Evolutionary conservation across 345 rosid species (phyloP), one percentile per base, ranked within the genome.

Genomic region (Corchorus capsularis): DNA sequence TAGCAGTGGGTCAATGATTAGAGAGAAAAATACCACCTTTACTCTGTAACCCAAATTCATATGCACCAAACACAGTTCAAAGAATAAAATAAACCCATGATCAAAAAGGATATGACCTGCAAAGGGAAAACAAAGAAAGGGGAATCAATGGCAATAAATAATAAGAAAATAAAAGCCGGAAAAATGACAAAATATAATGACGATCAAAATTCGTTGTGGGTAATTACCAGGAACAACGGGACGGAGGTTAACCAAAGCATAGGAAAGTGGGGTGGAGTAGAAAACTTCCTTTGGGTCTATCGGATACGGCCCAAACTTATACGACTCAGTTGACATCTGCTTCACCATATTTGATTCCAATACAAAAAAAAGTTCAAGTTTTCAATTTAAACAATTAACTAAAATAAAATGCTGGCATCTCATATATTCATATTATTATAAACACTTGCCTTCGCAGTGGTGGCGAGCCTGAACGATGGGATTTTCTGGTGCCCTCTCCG

Each of bases 41-140:
- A 69, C 57, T 39, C 8, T 8, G 57, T 49, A 63, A 57, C 9
- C 9, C 41, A 47, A 11, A 27, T 46, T 14, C 41, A 52, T n/a
- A 37, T 6, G 17, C 3, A 35, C n/a, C 49, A 16, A 15, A 57
- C 16, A 73, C 27, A 56, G 5, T 77, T 47, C 8, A 27, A 27
- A 68, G 17, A 62, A 22, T n/a, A 14, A 17, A 20, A 80, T 68
- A 75, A n/a, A 46, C 5, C 27, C 27, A 27, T 27, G 66, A 27
- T 10, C 67, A n/a, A 77, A 81, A 92, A 92, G 97, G 98, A 94
- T 94, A 94, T 95, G 99, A 95, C 99, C 98, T 94, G 92, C 90
- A 82, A 75, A 71, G 34, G 43, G 45, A 39, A 41, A 64, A 64
- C 41, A 41, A 64, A 64, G 59, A 60, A 47, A 79, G 49, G 64